phyloP scores from a whole-genome alignment of 768 basidiomycete species.

The Mycena sanguinolenta region DNA sequence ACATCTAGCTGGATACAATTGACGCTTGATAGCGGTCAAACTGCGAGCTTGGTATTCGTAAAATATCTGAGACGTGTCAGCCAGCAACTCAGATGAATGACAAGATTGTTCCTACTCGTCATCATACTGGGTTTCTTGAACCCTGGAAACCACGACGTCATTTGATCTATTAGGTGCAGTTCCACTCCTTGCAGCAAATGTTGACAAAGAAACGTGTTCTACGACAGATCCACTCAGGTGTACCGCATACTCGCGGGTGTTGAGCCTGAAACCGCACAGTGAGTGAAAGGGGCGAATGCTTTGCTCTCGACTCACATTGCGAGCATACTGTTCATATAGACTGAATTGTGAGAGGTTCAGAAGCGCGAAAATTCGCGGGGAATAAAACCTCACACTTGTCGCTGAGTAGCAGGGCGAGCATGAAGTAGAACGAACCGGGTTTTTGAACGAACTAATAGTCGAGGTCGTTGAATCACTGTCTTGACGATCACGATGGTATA shows the following conservation, averaged over 20 bases:
- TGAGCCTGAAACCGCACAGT: neutral
- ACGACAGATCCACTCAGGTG: neutral
- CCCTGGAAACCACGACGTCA: no score
- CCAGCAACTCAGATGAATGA: no score
- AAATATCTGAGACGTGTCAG: no score
- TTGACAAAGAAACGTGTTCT: neutral
- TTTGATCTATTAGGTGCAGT: no score
- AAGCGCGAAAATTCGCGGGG: neutral
- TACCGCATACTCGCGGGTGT: slow-evolving; percentile 2
- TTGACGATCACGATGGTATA: no score
- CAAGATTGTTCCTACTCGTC: no score
- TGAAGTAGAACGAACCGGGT: slow-evolving; percentile 19
- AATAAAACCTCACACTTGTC: slow-evolving; percentile 1
- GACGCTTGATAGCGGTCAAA: no score
- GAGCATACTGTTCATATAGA: slow-evolving; percentile 14
- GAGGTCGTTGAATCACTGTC: neutral
- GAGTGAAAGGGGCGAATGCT: neutral
- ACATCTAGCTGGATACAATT: no score
- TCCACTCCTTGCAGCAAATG: neutral
- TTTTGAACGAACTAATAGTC: neutral
- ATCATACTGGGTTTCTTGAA: no score
- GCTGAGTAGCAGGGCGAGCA: slow-evolving; percentile 13
- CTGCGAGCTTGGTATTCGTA: no score
- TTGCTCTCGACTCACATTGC: neutral
- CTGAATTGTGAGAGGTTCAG: neutral